Percentiles rank a stretch among this genome's conserved stretches.
Conservation (phyloP, 768 basidiomycete species). For the Lactifluus piperatus region DNA sequence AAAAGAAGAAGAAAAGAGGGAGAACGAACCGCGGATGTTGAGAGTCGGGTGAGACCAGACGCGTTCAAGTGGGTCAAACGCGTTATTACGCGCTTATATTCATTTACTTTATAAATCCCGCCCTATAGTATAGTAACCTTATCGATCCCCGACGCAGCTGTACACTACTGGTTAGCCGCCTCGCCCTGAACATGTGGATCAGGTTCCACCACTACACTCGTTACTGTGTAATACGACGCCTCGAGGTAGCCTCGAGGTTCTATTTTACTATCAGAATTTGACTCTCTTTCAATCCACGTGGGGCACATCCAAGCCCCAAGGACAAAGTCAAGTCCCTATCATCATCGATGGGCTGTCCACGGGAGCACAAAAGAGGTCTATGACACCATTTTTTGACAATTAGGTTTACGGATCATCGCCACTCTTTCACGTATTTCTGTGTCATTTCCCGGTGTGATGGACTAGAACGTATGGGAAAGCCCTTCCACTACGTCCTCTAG, state of each 20-base stretch:
- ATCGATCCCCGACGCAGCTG: neutral
- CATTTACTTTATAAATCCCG: neutral
- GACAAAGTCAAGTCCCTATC: neutral
- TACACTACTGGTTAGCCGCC: neutral
- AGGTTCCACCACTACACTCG: neutral
- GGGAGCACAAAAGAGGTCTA: neutral
- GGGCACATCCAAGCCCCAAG: too few species aligned
- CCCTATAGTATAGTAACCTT: too few species aligned
- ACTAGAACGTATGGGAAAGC: slow-evolving; percentile 4
- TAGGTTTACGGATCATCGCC: neutral
- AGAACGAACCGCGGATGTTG: neutral
- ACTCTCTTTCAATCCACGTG: too few species aligned
- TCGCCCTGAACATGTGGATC: slow-evolving; percentile 10
- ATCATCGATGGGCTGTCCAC: neutral
- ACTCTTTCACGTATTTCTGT: neutral
- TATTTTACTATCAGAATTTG: neutral
- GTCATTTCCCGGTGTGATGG: neutral
- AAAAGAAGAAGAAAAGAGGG: neutral
- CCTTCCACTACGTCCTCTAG: slow-evolving; percentile 44
- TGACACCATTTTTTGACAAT: neutral
- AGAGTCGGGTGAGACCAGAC: neutral
- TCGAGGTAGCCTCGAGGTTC: slow-evolving; percentile 11
- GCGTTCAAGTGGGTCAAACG: slow-evolving; percentile 1
- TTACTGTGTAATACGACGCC: neutral
- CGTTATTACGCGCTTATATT: neutral